Conservation (phyloP, 352 stramenopile species). For the Globisporangium cederbergense region DNA sequence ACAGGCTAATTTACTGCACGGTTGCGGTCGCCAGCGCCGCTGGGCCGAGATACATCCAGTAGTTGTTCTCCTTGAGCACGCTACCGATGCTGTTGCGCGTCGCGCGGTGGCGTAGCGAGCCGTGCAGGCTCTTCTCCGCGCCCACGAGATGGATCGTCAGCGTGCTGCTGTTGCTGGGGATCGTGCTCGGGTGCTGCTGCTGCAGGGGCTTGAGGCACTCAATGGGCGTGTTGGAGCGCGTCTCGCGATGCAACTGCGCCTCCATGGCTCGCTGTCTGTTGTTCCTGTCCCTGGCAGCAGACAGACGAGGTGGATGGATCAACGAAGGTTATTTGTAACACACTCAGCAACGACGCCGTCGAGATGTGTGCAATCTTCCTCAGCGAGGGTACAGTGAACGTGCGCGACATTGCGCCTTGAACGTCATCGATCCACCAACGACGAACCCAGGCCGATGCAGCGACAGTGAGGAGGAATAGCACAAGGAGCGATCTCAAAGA, state of each 20-base stretch:
- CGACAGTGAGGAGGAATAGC: too few species aligned
- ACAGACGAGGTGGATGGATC: too few species aligned
- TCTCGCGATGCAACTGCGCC: slow-evolving; percentile 10
- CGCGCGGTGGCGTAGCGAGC: slow-evolving; percentile 36
- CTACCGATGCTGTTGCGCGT: slow-evolving; percentile 58
- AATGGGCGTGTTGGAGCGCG: slow-evolving; percentile 30
- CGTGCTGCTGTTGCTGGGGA: slow-evolving; percentile 1
- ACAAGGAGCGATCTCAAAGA: too few species aligned
- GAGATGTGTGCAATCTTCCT: too few species aligned
- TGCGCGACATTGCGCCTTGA: too few species aligned
- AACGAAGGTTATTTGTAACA: too few species aligned
- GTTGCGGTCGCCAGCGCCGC: neutral
- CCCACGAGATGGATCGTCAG: slow-evolving; percentile 68
- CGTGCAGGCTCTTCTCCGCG: slow-evolving; percentile 63
- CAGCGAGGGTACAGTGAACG: too few species aligned
- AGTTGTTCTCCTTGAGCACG: slow-evolving; percentile 72
- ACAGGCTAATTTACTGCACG: neutral
- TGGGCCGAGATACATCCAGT: slow-evolving; percentile 75
- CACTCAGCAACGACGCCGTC: too few species aligned
- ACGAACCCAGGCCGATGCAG: too few species aligned
- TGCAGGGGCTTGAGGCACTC: slow-evolving; percentile 32
- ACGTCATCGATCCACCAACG: too few species aligned
- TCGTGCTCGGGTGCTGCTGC: slow-evolving; percentile 1
- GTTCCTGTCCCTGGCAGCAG: too few species aligned
- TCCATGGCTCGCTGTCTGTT: neutral